Percentiles rank a stretch among this genome's conserved stretches.
These are phyloP conservation scores for Quercus tomentella DNA, from an alignment of 331 rosid genomes.

Conservation along the genomic window DNA sequence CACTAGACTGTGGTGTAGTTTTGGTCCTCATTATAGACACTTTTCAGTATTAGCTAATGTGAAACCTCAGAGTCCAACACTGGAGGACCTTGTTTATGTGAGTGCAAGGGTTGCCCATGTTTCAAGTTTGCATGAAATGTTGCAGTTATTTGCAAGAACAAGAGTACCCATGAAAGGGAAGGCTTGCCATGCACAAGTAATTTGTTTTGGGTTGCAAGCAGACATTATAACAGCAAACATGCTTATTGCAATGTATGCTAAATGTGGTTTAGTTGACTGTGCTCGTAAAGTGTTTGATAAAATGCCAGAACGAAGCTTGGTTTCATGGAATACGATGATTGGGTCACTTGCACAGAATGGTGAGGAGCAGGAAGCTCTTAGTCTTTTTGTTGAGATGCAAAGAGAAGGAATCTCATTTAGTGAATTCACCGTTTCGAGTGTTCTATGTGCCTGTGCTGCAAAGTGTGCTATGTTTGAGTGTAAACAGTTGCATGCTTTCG, in stretches of 20 bases:
- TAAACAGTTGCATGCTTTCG: slow-evolving; percentile 68
- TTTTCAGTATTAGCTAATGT: slow-evolving; percentile 33
- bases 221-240: slow-evolving; percentile 65
- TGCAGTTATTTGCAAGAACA: slow-evolving; percentile 59
- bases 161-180: slow-evolving; percentile 46
- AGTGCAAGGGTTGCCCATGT: slow-evolving; percentile 21
- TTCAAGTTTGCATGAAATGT: slow-evolving; percentile 38
- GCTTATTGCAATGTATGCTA: slow-evolving; percentile 71
- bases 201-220: slow-evolving; percentile 43
- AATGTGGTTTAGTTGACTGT: slow-evolving; percentile 46
- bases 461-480: slow-evolving; percentile 56
- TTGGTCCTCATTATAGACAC: slow-evolving; percentile 7
- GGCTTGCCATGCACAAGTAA: slow-evolving; percentile 62
- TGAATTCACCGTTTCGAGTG: slow-evolving; percentile 83
- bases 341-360: slow-evolving; percentile 60
- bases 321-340: slow-evolving; percentile 81
- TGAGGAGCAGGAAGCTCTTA: slow-evolving; percentile 56
- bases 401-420: slow-evolving; percentile 58
- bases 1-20: slow-evolving; percentile 6
- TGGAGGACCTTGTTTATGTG: slow-evolving; percentile 18
- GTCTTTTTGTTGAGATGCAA: slow-evolving; percentile 54
- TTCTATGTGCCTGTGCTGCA: slow-evolving; percentile 69
- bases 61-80: slow-evolving; percentile 10
- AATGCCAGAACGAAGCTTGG: slow-evolving; percentile 71
- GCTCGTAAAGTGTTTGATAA: slow-evolving; percentile 57